Percentiles rank a stretch among this genome's conserved stretches.
Evolutionary conservation across 2,329 filamentous ascomycete genomes (phyloP).

Genomic region (Geosmithia putterillii): DNA sequence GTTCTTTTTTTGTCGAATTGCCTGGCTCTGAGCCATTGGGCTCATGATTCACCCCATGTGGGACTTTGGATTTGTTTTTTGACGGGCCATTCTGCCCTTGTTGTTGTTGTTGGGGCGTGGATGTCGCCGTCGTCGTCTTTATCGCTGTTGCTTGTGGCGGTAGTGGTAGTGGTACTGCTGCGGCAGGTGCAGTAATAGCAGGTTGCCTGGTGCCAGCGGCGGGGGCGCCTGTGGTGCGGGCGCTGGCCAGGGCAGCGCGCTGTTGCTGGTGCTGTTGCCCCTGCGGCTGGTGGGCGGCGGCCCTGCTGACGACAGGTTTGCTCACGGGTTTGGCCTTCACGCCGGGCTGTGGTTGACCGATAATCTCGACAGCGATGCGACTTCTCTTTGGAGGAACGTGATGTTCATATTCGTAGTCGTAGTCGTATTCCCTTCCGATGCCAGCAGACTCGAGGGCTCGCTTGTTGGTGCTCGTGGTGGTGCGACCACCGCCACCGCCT

Average conservation of each 20-base stretch:
- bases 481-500: constrained; percentile 18
- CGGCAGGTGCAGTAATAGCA: background rate
- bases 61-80: constrained; percentile 44
- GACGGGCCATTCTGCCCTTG: constrained; percentile 15
- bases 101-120: background rate
- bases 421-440: background rate
- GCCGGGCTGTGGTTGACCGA: constrained; percentile 1
- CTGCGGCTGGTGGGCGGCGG: constrained; percentile 6
- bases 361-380: constrained; percentile 35
- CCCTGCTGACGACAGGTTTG: constrained; percentile 4
- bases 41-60: constrained; percentile 51
- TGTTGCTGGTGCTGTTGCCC: no score
- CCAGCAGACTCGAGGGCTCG: constrained; percentile 26
- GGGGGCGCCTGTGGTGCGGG: constrained; percentile 6
- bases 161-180: background rate
- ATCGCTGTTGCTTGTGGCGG: background rate
- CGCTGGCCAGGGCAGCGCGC: constrained; percentile 6
- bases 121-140: background rate
- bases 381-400: constrained; percentile 33
- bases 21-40: constrained; percentile 41
- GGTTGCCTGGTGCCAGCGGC: constrained; percentile 2
- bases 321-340: background rate
- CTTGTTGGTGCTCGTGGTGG: no score
- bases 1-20: constrained; percentile 34
- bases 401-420: constrained; percentile 9